Conservation (phyloP, 164 flowering plant genomes). For the Piper betle region DNA sequence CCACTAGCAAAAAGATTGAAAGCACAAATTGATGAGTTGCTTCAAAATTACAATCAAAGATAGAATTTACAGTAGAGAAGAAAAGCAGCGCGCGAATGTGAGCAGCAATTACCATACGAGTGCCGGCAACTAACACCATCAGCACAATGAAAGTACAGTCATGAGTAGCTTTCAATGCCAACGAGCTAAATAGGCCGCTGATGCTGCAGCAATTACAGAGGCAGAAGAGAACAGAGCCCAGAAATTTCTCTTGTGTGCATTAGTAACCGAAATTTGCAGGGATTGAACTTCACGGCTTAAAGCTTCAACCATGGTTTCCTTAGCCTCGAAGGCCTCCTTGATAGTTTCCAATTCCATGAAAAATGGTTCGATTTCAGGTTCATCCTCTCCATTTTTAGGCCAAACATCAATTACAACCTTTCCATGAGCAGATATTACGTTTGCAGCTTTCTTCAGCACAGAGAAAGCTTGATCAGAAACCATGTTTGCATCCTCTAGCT, state of each 20-base stretch:
- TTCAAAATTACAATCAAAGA: too few species aligned
- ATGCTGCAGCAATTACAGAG: constrained; percentile 44
- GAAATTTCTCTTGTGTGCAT: constrained; percentile 45
- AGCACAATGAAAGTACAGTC: too few species aligned
- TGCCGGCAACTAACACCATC: too few species aligned
- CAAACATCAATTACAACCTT: constrained; percentile 2
- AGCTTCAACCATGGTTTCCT: constrained; percentile 27
- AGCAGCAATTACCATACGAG: too few species aligned
- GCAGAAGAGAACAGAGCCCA: constrained; percentile 61
- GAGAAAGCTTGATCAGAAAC: constrained; percentile 17
- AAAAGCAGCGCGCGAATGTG: too few species aligned
- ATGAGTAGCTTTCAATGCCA: constrained; percentile 17
- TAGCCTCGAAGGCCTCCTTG: constrained; percentile 33
- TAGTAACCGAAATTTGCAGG: constrained; percentile 25
- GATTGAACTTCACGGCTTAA: constrained; percentile 31
- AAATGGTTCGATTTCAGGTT: constrained; percentile 12
- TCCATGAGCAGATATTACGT: constrained; percentile 11
- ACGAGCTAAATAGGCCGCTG: constrained; percentile 40
- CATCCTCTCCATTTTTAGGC: constrained; percentile 13
- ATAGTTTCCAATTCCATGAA: constrained; percentile 37
- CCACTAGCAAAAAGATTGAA: too few species aligned
- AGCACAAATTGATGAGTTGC: too few species aligned
- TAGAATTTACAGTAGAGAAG: too few species aligned
- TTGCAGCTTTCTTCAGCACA: constrained; percentile 39
- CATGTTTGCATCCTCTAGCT: constrained; percentile 19